phyloP scores from a whole-genome alignment of 257 asterid species.

The Rauvolfia tetraphylla region DNA sequence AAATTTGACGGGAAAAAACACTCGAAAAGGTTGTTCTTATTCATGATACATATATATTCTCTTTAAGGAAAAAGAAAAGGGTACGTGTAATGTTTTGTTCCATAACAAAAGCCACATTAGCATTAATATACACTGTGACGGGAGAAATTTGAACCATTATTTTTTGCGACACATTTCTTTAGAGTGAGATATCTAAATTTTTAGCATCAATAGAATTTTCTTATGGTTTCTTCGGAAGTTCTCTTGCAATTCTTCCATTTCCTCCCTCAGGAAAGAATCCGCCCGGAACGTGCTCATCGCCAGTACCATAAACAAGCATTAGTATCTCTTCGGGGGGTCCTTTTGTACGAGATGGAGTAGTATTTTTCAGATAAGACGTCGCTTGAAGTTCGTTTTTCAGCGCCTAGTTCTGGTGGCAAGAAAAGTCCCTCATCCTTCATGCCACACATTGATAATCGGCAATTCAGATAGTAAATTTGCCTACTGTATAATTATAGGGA shows the following conservation, averaged over 20 bases:
- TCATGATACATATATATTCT: neutral
- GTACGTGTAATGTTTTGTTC: no score
- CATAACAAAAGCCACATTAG: no score
- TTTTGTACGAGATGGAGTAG: constrained; percentile 36
- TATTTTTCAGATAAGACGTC: constrained; percentile 38
- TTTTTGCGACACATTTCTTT: no score
- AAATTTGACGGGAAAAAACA: no score
- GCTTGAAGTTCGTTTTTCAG: constrained; percentile 27
- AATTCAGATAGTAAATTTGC: constrained; percentile 37
- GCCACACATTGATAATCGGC: constrained; percentile 36
- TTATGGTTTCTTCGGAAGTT: constrained; percentile 4
- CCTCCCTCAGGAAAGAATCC: constrained; percentile 43
- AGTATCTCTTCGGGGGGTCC: constrained; percentile 40
- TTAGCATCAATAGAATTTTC: no score
- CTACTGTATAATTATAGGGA: constrained; percentile 40
- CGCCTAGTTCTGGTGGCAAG: constrained; percentile 32
- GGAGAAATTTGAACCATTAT: no score
- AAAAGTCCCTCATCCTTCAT: constrained; percentile 41
- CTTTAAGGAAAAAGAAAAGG: no score
- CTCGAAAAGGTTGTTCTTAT: no score
- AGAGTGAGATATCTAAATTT: no score
- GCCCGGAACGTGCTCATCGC: constrained; percentile 37
- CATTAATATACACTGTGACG: no score
- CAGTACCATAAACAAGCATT: constrained; percentile 27
- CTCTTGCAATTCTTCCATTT: constrained; percentile 39